These are phyloP conservation scores for Colletotrichum gigasporum DNA, from an alignment of 2,329 filamentous ascomycete species.

Conservation along the genomic window DNA sequence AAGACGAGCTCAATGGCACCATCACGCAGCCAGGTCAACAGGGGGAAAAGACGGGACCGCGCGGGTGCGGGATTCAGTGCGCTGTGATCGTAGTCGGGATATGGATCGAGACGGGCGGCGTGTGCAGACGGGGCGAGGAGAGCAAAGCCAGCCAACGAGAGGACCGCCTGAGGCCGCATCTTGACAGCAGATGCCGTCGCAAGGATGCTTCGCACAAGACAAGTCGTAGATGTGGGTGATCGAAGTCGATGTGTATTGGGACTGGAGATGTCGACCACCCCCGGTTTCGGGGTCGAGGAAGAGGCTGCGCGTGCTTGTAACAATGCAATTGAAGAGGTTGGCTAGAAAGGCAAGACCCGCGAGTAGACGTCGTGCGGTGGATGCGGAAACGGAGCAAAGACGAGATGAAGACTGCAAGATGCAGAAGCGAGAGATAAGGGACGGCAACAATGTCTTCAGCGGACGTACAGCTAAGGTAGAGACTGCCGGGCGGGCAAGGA, in stretches of 20 bases:
- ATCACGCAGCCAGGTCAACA: slow-evolving; percentile 61
- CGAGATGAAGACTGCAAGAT: slow-evolving; percentile 5
- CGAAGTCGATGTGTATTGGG: not conserved
- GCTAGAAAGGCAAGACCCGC: too few relatives aligned
- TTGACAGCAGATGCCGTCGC: not conserved
- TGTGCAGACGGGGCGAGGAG: slow-evolving; percentile 38
- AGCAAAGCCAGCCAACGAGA: slow-evolving; percentile 7
- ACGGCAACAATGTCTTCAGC: not conserved
- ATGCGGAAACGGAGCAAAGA: too few relatives aligned
- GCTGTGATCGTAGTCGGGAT: slow-evolving; percentile 31
- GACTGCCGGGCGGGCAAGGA: slow-evolving; percentile 3
- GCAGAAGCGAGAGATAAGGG: slow-evolving; percentile 22
- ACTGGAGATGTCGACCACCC: not conserved
- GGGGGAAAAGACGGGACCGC: slow-evolving; percentile 50
- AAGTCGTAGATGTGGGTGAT: not conserved
- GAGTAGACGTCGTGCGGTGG: too few relatives aligned
- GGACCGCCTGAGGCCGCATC: slow-evolving; percentile 21
- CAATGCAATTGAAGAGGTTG: too few relatives aligned
- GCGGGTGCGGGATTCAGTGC: slow-evolving; percentile 8
- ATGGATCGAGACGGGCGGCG: slow-evolving; percentile 41
- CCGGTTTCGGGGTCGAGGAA: too few relatives aligned
- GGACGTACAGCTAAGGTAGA: too few relatives aligned
- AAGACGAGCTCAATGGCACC: slow-evolving; percentile 60
- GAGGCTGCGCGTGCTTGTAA: too few relatives aligned
- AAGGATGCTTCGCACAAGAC: not conserved